These are phyloP conservation scores for Paraglomus brasilianum DNA, from an alignment of 192 early-diverging fungal species.

Conservation along the genomic window DNA sequence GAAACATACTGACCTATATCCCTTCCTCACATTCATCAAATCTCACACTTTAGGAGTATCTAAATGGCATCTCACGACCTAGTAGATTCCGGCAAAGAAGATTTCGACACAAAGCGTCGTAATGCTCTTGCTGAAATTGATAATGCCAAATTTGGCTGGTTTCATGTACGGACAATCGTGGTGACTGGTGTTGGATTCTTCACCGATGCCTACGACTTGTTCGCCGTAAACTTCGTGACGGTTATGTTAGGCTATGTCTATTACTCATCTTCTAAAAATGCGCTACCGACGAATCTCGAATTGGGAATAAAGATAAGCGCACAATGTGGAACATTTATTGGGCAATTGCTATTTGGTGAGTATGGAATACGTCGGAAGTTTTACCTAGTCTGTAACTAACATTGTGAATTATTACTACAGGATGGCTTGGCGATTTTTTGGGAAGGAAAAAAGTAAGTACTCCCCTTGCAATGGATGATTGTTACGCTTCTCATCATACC, in stretches of 20 bases:
- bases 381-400: no score
- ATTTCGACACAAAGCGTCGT: constrained; percentile 36
- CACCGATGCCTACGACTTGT: constrained; percentile 95
- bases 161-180: constrained; percentile 64
- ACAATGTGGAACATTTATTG: constrained; percentile 86
- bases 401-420: no score
- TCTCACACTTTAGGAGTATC: no score
- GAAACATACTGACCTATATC: no score
- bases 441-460: constrained; percentile 72
- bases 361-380: no score
- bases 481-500: no score
- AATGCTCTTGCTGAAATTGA: constrained; percentile 54
- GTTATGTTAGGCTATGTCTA: constrained; percentile 81
- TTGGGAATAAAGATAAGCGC: constrained; percentile 82
- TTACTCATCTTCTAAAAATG: constrained; percentile 47
- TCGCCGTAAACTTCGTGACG: constrained; percentile 88
- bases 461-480: no score
- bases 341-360: constrained; percentile 82
- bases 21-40: no score
- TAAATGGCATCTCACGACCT: no score
- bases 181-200: constrained; percentile 80
- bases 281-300: constrained; percentile 65
- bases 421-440: constrained; percentile 82
- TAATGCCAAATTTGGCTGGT: constrained; percentile 75
- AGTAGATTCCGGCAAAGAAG: no score